Evolutionary conservation across 441 rosid species (phyloP).

Genomic region (Mallotus japonicus): DNA sequence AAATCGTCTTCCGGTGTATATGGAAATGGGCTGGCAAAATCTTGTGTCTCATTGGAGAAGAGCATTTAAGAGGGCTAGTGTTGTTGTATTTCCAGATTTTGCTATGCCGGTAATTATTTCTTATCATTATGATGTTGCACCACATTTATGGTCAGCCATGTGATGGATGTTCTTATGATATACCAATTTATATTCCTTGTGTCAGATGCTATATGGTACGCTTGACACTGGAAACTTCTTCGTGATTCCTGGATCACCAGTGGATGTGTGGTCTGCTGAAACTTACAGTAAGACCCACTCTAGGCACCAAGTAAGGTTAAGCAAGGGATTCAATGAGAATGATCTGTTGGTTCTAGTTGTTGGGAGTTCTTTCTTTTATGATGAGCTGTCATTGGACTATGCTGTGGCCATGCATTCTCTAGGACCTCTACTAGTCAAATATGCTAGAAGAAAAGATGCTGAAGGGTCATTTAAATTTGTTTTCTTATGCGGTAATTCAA

Average conservation of each 20-base stretch:
- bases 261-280: slow-evolving; percentile 94
- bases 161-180: slow-evolving; percentile 25
- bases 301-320: slow-evolving; percentile 61
- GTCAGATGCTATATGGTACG: slow-evolving; percentile 89
- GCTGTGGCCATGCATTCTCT: slow-evolving; percentile 75
- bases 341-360: slow-evolving; percentile 79
- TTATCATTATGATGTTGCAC: slow-evolving; percentile 11
- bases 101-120: slow-evolving; percentile 64
- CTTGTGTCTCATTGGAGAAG: slow-evolving; percentile 74
- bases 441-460: slow-evolving; percentile 64
- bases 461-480: slow-evolving; percentile 66
- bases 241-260: slow-evolving; percentile 92
- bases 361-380: slow-evolving; percentile 83
- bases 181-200: slow-evolving; percentile 38
- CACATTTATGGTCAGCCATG: slow-evolving; percentile 9
- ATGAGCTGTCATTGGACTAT: slow-evolving; percentile 84
- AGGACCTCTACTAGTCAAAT: slow-evolving; percentile 75
- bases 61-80: slow-evolving; percentile 73
- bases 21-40: slow-evolving; percentile 53
- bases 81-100: slow-evolving; percentile 77
- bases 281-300: slow-evolving; percentile 54
- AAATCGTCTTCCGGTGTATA: slow-evolving; percentile 65
- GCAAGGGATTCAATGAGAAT: slow-evolving; percentile 54
- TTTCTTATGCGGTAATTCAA: slow-evolving; percentile 83
- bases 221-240: slow-evolving; percentile 97